phyloP scores from a whole-genome alignment of 495 filamentous ascomycete species.

The Pyronema omphalodes region DNA sequence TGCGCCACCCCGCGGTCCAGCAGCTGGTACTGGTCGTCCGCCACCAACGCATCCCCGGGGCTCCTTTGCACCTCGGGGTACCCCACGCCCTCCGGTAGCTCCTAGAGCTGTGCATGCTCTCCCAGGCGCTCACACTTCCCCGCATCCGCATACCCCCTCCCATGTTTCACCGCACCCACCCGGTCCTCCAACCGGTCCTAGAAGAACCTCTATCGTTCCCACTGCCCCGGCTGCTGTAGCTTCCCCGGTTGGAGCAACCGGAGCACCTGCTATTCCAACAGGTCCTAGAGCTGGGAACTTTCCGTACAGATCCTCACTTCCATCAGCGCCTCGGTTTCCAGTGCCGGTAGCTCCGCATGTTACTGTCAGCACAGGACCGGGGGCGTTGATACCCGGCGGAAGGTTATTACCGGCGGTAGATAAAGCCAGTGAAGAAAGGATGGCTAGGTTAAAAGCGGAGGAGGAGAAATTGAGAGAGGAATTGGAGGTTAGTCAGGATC shows the following conservation, averaged over 20 bases:
- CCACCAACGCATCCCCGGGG: slow-evolving; percentile 13
- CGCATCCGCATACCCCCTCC: too few relatives aligned
- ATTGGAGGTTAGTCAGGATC: slow-evolving; percentile 14
- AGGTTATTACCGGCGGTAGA: slow-evolving; percentile 18
- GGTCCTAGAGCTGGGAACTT: slow-evolving; percentile 23
- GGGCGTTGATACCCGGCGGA: slow-evolving; percentile 18
- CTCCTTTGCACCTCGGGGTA: not conserved
- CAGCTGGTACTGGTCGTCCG: slow-evolving; percentile 9
- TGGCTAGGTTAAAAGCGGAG: slow-evolving; percentile 15
- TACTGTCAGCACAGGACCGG: slow-evolving; percentile 11
- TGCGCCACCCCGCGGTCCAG: slow-evolving; percentile 15
- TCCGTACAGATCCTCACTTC: slow-evolving; percentile 21
- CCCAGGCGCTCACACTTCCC: too few relatives aligned
- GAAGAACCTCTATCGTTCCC: slow-evolving; percentile 13
- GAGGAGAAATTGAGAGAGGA: slow-evolving; percentile 22
- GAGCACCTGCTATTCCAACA: slow-evolving; percentile 16
- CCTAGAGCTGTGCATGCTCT: slow-evolving; percentile 1
- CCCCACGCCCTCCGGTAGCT: not conserved
- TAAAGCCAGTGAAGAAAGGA: slow-evolving; percentile 20
- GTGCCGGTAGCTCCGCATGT: not conserved
- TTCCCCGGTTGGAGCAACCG: slow-evolving; percentile 2
- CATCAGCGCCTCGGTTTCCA: slow-evolving; percentile 1
- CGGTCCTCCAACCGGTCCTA: slow-evolving; percentile 13
- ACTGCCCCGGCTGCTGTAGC: slow-evolving; percentile 10
- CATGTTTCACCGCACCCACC: not conserved